phyloP scores from a whole-genome alignment of 768 basidiomycete species.

The Coprinellus aureogranulatus region DNA sequence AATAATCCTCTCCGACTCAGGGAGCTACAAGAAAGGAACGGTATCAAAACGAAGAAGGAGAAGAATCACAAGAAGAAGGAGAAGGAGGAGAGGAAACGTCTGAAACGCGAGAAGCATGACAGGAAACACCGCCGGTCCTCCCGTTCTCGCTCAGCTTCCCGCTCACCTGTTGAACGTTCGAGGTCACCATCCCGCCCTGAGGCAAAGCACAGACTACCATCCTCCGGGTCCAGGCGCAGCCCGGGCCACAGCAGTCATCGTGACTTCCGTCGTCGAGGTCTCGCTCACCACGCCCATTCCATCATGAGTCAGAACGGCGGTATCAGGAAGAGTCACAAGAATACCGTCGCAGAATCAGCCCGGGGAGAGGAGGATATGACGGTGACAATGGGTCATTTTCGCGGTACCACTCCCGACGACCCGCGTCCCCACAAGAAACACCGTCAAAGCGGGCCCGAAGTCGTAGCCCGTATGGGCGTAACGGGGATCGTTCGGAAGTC shows the following conservation, averaged over 20 bases:
- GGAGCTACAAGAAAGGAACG: slow-evolving; percentile 76
- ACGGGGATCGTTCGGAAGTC: slow-evolving; percentile 24
- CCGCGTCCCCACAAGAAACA: slow-evolving; percentile 20
- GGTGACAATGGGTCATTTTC: slow-evolving; percentile 35
- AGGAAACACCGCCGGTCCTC: slow-evolving; percentile 23
- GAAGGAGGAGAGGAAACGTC: slow-evolving; percentile 44
- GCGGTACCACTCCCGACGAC: slow-evolving; percentile 44
- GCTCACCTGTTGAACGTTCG: not conserved
- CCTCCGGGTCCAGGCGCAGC: slow-evolving; percentile 46
- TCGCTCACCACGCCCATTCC: slow-evolving; percentile 40
- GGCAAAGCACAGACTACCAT: too few species aligned
- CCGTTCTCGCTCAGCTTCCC: slow-evolving; percentile 12
- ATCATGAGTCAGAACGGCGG: slow-evolving; percentile 15
- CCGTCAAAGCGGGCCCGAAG: slow-evolving; percentile 39
- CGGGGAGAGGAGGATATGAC: slow-evolving; percentile 23
- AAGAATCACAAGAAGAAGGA: slow-evolving; percentile 62
- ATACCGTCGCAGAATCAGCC: slow-evolving; percentile 28
- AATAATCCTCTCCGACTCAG: slow-evolving; percentile 82
- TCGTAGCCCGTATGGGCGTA: slow-evolving; percentile 17
- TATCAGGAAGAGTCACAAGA: slow-evolving; percentile 27
- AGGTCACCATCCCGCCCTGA: not conserved
- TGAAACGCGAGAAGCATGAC: slow-evolving; percentile 39
- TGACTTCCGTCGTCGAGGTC: slow-evolving; percentile 27
- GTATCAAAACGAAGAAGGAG: slow-evolving; percentile 78
- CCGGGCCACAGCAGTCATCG: slow-evolving; percentile 23